Percentiles rank a stretch among this genome's conserved stretches.
phyloP scores from a whole-genome alignment of 371 early-diverging fungal genomes.

The Mortierella sp. region DNA sequence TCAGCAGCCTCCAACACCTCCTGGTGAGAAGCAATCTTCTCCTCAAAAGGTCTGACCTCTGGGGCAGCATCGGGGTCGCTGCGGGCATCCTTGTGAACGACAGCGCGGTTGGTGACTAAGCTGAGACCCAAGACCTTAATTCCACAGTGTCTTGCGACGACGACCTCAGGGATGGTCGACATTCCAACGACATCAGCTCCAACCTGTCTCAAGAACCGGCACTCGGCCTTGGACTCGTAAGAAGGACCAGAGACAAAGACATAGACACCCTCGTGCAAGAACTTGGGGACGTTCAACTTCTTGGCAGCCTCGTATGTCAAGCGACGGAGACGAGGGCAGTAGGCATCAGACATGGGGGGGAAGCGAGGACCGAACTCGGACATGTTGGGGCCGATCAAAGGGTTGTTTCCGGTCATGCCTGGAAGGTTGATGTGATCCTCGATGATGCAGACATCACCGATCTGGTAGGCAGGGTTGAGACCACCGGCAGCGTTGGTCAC shows the following conservation, averaged over 20 bases:
- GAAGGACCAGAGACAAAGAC: conserved; percentile 89
- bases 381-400: conserved; percentile 90
- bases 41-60: conserved; percentile 60
- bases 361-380: conserved; percentile 91
- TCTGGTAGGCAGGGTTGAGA: conserved; percentile 80
- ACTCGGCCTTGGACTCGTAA: conserved; percentile 93
- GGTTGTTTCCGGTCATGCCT: conserved; percentile 81
- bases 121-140: conserved; percentile 87
- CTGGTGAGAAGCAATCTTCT: conserved; percentile 81
- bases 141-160: conserved; percentile 93
- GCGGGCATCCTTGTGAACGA: conserved; percentile 70
- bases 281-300: conserved; percentile 59
- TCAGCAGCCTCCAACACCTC: conserved; percentile 88
- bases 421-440: conserved; percentile 92
- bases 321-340: conserved; percentile 84
- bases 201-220: conserved; percentile 74
- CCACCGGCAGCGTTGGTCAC: conserved; percentile 96
- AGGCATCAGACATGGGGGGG: conserved; percentile 91
- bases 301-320: conserved; percentile 71
- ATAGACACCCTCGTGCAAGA: conserved; percentile 86
- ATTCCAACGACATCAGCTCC: conserved; percentile 96
- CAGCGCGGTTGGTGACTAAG: conserved; percentile 89
- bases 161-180: conserved; percentile 96
- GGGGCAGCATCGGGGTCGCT: conserved; percentile 68
- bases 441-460: conserved; percentile 91